phyloP scores from a whole-genome alignment of 2,329 filamentous ascomycete species.

The Beauveria sp. region DNA sequence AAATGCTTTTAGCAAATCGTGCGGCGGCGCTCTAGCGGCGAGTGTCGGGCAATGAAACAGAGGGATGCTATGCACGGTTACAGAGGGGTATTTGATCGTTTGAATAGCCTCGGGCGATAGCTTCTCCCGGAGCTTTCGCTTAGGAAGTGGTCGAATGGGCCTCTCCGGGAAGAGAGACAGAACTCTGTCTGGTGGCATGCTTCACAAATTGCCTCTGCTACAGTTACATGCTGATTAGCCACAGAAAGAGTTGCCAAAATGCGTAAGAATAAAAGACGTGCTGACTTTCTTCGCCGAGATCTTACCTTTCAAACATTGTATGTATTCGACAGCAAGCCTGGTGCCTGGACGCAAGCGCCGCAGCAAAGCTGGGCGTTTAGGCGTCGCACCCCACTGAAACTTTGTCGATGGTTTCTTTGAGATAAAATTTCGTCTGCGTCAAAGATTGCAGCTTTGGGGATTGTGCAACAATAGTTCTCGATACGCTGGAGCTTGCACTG shows the following conservation, averaged over 20 bases:
- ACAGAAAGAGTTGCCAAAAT: conserved; percentile 5
- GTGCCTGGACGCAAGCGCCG: conserved; percentile 17
- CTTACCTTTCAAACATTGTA: conserved; percentile 38
- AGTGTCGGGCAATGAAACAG: conserved; percentile 60
- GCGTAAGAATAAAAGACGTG: not conserved
- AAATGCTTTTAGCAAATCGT: not conserved
- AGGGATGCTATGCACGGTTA: conserved; percentile 61
- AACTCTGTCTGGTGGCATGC: conserved; percentile 65
- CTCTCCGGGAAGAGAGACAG: conserved; percentile 81
- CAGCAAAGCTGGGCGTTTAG: conserved; percentile 7
- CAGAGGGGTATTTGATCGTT: conserved; percentile 73
- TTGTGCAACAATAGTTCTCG: not conserved
- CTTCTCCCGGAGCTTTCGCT: conserved; percentile 77
- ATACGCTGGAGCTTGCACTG: not conserved
- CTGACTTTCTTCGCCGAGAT: conserved; percentile 14
- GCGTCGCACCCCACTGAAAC: not conserved
- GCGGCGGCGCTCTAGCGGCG: conserved; percentile 36
- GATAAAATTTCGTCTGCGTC: not conserved
- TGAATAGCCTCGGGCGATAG: conserved; percentile 79
- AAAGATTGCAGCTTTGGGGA: not conserved
- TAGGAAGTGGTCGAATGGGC: conserved; percentile 87
- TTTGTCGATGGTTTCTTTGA: not conserved
- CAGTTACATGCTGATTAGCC: conserved; percentile 20
- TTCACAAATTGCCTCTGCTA: conserved; percentile 27
- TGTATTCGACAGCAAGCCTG: conserved; percentile 13